Evolutionary conservation across 2,329 filamentous ascomycete species (phyloP).

Genomic region (Periconia sp.): DNA sequence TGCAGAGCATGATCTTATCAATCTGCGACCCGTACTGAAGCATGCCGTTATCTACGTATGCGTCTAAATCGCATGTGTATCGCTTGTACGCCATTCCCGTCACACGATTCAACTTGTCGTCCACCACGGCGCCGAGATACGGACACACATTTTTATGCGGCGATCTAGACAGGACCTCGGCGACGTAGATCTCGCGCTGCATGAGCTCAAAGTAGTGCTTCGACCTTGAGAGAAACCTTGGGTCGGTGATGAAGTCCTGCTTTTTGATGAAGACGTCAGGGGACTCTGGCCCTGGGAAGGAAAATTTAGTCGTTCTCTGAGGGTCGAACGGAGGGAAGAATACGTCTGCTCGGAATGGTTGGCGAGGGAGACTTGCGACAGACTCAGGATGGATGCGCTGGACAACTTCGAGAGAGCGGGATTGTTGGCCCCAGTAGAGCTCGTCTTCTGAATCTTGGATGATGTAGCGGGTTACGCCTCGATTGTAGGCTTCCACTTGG

Average conservation of each 20-base stretch:
- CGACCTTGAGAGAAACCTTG: neutral
- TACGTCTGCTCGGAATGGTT: neutral
- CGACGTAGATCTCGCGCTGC: neutral
- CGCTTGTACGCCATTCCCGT: neutral
- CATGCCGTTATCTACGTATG: neutral
- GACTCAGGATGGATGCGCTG: too few species aligned
- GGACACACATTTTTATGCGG: neutral
- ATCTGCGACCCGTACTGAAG: neutral
- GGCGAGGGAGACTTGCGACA: too few species aligned
- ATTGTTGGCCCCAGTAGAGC: neutral
- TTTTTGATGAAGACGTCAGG: neutral
- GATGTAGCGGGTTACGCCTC: neutral
- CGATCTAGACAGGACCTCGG: neutral
- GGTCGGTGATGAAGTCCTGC: neutral
- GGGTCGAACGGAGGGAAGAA: neutral
- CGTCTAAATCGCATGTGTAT: neutral
- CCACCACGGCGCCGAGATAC: neutral
- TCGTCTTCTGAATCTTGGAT: neutral
- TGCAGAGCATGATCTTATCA: neutral
- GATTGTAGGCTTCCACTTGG: too few species aligned
- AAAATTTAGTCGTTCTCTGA: neutral
- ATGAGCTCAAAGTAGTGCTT: neutral
- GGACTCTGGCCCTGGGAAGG: neutral
- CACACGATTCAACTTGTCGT: neutral
- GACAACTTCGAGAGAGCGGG: too few species aligned